phyloP scores from a whole-genome alignment of 2,329 filamentous ascomycete genomes.

The Saccharata proteae region DNA sequence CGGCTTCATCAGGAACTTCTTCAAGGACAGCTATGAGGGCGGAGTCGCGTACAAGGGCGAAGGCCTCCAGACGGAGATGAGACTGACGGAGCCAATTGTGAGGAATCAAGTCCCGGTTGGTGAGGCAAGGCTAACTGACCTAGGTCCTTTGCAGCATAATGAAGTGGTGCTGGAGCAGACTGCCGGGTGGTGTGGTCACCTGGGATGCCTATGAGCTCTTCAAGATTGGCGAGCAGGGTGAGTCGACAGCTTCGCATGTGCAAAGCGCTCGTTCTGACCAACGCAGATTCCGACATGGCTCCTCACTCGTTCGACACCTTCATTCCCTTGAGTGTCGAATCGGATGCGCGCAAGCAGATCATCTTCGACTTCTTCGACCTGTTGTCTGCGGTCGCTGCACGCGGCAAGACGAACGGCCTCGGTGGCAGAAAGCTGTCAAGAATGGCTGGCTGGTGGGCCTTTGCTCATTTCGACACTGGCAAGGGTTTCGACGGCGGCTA shows the following conservation, averaged over 20 bases:
- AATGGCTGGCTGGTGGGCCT: slow-evolving; percentile 97
- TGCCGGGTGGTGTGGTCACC: slow-evolving; percentile 81
- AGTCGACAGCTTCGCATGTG: slow-evolving; percentile 12
- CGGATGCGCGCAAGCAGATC: slow-evolving; percentile 71
- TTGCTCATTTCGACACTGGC: slow-evolving; percentile 75
- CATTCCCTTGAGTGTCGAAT: slow-evolving; percentile 86
- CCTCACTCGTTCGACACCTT: slow-evolving; percentile 93
- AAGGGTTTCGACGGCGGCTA: slow-evolving; percentile 94
- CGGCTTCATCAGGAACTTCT: slow-evolving; percentile 87
- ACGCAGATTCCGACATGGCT: slow-evolving; percentile 75
- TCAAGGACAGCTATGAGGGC: slow-evolving; percentile 54
- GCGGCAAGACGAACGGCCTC: slow-evolving; percentile 86
- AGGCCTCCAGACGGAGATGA: slow-evolving; percentile 67
- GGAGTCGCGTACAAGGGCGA: slow-evolving; percentile 52
- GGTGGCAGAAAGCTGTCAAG: slow-evolving; percentile 87
- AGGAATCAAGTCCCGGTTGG: slow-evolving; percentile 17
- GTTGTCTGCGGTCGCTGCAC: slow-evolving; percentile 77
- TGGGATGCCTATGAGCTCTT: slow-evolving; percentile 98
- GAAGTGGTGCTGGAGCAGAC: slow-evolving; percentile 97
- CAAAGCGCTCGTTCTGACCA: slow-evolving; percentile 7
- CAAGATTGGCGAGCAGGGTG: slow-evolving; percentile 86
- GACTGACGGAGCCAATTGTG: slow-evolving; percentile 90
- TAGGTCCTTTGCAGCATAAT: slow-evolving; percentile 86
- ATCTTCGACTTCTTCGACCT: slow-evolving; percentile 97
- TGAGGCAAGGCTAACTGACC: slow-evolving; percentile 10